Evolutionary conservation across 331 rosid species (phyloP).

Genomic region (Quercus tomentella): DNA sequence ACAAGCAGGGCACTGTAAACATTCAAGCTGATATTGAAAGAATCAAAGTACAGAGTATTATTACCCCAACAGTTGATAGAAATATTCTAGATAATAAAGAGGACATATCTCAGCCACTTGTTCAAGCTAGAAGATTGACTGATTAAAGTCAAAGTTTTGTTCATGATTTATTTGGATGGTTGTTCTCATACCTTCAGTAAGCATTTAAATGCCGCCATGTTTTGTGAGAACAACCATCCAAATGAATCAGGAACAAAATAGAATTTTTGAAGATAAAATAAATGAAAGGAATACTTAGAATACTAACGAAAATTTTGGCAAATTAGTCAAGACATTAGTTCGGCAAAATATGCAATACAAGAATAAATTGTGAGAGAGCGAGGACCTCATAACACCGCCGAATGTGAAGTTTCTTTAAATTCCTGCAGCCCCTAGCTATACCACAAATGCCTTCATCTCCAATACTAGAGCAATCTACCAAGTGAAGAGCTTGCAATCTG

Average conservation of each 20-base stretch:
- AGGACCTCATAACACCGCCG: conserved; percentile 91
- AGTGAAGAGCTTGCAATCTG: conserved; percentile 82
- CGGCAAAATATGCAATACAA: neutral
- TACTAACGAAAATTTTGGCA: neutral
- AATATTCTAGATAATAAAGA: neutral
- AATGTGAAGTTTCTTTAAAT: conserved; percentile 84
- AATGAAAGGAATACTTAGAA: neutral
- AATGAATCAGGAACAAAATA: neutral
- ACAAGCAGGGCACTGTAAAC: neutral
- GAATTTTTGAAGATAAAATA: neutral
- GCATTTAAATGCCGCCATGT: neutral
- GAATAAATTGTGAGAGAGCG: neutral
- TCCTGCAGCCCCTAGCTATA: conserved; percentile 79
- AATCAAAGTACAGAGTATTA: neutral
- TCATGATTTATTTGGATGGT: too few species aligned
- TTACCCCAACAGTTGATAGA: neutral
- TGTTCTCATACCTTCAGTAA: neutral
- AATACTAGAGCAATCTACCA: conserved; percentile 91
- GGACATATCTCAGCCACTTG: neutral
- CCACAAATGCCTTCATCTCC: conserved; percentile 89
- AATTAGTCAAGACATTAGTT: neutral
- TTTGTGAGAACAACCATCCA: neutral
- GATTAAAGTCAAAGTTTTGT: neutral
- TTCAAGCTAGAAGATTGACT: neutral
- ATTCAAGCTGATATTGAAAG: neutral